Evolutionary conservation across 148 eudicot species (phyloP).

Genomic region (Camellia granthamiana): DNA sequence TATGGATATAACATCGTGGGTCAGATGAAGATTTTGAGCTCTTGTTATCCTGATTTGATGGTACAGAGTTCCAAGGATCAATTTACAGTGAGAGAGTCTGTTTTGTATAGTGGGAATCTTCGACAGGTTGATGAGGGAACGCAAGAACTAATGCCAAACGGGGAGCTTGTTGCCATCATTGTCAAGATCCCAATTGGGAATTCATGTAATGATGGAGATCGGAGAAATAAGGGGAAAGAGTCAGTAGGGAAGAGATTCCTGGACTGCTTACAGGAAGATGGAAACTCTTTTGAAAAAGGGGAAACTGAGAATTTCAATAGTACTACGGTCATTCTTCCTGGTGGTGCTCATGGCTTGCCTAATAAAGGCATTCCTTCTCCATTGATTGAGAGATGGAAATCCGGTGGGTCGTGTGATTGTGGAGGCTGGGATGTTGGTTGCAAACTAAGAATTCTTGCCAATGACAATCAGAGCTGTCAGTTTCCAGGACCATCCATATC

Average conservation of each 20-base stretch:
- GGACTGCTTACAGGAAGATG: neutral
- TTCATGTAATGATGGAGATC: conserved; percentile 14
- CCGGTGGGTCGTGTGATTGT: conserved; percentile 83
- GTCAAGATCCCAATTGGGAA: conserved; percentile 36
- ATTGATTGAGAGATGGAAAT: conserved; percentile 67
- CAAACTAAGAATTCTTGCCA: conserved; percentile 42
- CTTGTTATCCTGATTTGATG: conserved; percentile 10
- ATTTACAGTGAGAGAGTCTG: conserved; percentile 44
- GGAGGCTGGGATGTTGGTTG: conserved; percentile 97
- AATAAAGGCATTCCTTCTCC: conserved; percentile 69
- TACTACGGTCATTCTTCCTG: conserved; percentile 68
- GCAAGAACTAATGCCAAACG: conserved; percentile 41
- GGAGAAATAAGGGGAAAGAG: conserved; percentile 10
- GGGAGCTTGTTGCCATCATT: conserved; percentile 70
- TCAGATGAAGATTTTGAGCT: conserved; percentile 64
- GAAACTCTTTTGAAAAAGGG: neutral
- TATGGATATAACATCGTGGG: conserved; percentile 53
- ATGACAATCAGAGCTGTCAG: conserved; percentile 20
- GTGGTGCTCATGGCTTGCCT: conserved; percentile 70
- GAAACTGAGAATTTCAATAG: conserved; percentile 15
- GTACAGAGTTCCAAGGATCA: conserved; percentile 22
- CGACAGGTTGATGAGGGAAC: conserved; percentile 40
- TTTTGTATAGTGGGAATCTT: conserved; percentile 45
- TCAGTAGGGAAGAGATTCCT: neutral
- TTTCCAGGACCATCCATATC: conserved; percentile 23